phyloP scores from a whole-genome alignment of 805 yeast genomes.

The Jamesozyma hellenica region DNA sequence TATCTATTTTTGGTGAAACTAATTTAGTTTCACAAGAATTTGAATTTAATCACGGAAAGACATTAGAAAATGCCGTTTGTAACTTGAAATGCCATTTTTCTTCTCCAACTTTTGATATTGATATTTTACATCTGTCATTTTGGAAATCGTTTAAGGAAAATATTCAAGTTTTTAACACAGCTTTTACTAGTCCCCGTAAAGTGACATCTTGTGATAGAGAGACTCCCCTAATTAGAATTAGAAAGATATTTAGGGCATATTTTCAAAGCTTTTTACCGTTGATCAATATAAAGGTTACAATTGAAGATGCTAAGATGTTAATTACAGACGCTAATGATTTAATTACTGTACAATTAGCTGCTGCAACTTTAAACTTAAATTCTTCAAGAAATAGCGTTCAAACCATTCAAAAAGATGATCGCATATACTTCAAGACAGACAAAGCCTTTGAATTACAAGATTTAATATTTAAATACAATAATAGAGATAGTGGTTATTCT shows the following conservation, averaged over 20 bases:
- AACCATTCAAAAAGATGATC: slow-evolving; percentile 6
- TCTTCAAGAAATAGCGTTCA: slow-evolving; percentile 13
- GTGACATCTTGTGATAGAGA: slow-evolving; percentile 2
- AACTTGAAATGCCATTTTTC: slow-evolving; percentile 33
- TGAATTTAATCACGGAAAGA: slow-evolving; percentile 16
- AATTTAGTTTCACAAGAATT: slow-evolving; percentile 31
- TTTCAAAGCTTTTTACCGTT: slow-evolving; percentile 27
- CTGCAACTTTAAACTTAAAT: slow-evolving; percentile 16
- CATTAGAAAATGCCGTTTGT: slow-evolving; percentile 26
- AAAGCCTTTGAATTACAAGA: slow-evolving; percentile 17
- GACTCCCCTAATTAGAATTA: not conserved
- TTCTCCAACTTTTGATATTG: slow-evolving; percentile 37
- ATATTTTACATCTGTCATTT: slow-evolving; percentile 32
- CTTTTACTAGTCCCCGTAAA: slow-evolving; percentile 8
- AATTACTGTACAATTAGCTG: slow-evolving; percentile 24
- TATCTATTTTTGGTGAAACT: slow-evolving; percentile 32
- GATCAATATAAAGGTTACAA: slow-evolving; percentile 28
- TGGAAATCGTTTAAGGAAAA: slow-evolving; percentile 26
- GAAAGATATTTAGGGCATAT: slow-evolving; percentile 6
- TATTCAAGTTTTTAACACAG: slow-evolving; percentile 19
- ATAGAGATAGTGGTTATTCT: slow-evolving; percentile 9
- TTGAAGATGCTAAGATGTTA: slow-evolving; percentile 33
- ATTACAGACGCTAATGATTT: slow-evolving; percentile 26
- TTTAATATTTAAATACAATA: slow-evolving; percentile 15
- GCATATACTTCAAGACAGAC: slow-evolving; percentile 13